Evolutionary conservation across 768 basidiomycete genomes (phyloP), one percentile per base, ranked within the genome.

Genomic region (Mycena epipterygia): DNA sequence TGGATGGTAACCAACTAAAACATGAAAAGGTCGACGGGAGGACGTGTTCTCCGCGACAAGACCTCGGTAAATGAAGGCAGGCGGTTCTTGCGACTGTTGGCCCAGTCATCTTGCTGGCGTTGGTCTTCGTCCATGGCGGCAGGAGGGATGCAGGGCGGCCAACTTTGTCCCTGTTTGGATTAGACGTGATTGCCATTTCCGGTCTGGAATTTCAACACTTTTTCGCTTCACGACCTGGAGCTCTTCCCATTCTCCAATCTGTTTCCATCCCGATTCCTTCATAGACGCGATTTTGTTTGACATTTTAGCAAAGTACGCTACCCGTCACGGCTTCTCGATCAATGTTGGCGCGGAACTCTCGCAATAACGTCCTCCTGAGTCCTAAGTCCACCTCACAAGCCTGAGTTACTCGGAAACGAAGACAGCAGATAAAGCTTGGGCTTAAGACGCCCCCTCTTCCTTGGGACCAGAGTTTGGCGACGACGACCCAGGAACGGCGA

Each of bases 21-120:
- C 93, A 97, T 97, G 87, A 98, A 99, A 62, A 99, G 87, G 85
- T 99, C 98, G 35, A 99, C 95, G 23, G 98, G 98, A 0, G 98
- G 95, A 70, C 94, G 84, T 37, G 97, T 98, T 78, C 93, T 88
- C 75, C 97, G 88, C 23, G 94, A 94, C 32, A 99, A 88, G 55
- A 98, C 96, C 84, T 99, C 96, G 27, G 91, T 89, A 76, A 95
- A 95, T 33, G 94, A 91, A n/a, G 94, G 94, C 17, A 95, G 86
- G 76, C 94, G 89, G 77, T 93, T 89, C 83, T 87, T 87, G 80
- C 93, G 89, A 79, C 84, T 90, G 70, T 81, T 85, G 6, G 88
- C 87, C 92, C 91, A 93, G 75, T 95, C 93, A 81, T 95, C 93
- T 73, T 93, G 90, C 64, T 80, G 84, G 62, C 83, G 81, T 75